These are phyloP conservation scores for Tarenaya hassleriana DNA, from an alignment of 345 rosid genomes.

Conservation along the genomic window DNA sequence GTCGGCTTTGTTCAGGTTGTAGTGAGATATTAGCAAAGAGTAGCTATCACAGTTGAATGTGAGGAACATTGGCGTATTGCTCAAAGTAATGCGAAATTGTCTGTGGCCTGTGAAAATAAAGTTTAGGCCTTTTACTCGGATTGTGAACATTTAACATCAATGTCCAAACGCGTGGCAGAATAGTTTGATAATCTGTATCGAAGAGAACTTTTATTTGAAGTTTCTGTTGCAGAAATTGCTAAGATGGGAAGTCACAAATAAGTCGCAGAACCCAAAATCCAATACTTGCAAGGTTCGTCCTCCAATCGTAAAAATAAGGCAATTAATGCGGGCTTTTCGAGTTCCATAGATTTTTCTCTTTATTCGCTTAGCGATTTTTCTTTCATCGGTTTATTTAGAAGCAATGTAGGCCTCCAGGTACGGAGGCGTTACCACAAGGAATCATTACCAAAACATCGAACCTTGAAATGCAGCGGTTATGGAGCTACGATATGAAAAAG, in stretches of 20 bases:
- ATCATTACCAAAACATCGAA: conserved; percentile 52
- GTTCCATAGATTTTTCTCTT: neutral
- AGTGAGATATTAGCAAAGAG: too few species aligned
- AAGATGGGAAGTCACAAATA: conserved; percentile 39
- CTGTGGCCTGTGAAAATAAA: neutral
- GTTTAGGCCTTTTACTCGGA: neutral
- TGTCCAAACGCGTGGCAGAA: neutral
- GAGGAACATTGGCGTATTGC: too few species aligned
- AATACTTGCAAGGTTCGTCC: conserved; percentile 58
- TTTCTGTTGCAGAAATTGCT: conserved; percentile 42
- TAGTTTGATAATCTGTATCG: neutral
- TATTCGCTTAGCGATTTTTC: neutral
- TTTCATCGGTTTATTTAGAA: conserved; percentile 28
- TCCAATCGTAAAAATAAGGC: too few species aligned
- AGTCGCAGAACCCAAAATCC: conserved; percentile 27
- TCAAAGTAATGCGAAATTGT: neutral
- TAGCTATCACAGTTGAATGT: too few species aligned
- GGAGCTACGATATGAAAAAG: conserved; percentile 37
- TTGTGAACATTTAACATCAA: neutral
- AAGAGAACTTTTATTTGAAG: neutral
- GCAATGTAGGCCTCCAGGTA: conserved; percentile 45
- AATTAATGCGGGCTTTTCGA: neutral
- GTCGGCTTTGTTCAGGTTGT: too few species aligned
- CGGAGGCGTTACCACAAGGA: conserved; percentile 60
- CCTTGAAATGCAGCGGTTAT: conserved; percentile 53